Base-by-base conservation (phyloP, 1,139 yeast genomes). In the Pneumocystis sp. region DNA sequence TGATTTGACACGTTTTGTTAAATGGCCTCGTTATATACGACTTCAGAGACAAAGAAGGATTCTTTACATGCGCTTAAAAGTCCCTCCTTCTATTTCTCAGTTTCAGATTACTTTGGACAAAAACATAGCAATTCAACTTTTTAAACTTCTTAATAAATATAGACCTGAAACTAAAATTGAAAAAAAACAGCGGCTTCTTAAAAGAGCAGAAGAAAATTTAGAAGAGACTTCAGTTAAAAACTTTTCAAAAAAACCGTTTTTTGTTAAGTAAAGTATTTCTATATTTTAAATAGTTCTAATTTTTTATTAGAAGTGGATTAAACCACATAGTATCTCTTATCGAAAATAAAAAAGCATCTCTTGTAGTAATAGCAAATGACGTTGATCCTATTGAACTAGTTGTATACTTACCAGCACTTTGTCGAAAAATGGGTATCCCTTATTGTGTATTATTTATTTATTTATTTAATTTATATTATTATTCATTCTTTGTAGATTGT, bases 341-440 rank as follows among this genome's bases (percentile, higher is more conserved):
- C 76, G 97, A 91, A 85, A 90, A 90, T 95, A 91, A 91, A 86
- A 91, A 91, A 85, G 95, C 96, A 74, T 88, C 89, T 81, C 85
- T 91, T 76, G 97, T 91, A 72, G 85, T 91, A 79, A 91, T 91
- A 77, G 97, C 97, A 79, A 87, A 91, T 83, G 97, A 91, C 76
- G 97, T 91, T 76, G 97, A 91, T 84, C 97, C 97, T 79, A 89
- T 91, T 77, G 97, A 91, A 82, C 84, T 91, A 78, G 97, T 91
- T 74, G 72, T 91, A 73, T 91, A 88, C 86, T 83, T 91, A 74
- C 97, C 97, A 78, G 97, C 97, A 80, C 85, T 91, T 77, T 91
- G 97, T 84, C 89, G 93, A 84, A 91, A 91, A 87, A 86, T 91
- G 95, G 97, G 97, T 82, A 90, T 93, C 73, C 97, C 97, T 79